Evolutionary conservation across 2,329 filamentous ascomycete species (phyloP), one percentile per base, ranked within the genome.

Genomic region (Hypoxylon sp.): DNA sequence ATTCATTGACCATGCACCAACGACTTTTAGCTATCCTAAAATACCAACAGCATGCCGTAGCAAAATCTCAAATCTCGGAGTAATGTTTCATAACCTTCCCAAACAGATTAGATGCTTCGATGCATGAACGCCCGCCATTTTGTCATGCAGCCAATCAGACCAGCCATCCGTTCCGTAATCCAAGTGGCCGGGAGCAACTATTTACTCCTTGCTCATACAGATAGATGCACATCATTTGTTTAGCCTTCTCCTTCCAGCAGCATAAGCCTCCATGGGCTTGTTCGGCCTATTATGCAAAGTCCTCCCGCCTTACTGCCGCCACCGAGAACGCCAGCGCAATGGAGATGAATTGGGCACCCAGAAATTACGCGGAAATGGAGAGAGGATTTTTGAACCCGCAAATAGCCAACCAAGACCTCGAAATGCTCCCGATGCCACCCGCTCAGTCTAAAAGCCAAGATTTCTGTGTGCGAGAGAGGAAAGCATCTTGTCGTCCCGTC

Each of bases 131-230:
- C 57, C 63, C 43, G 32, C 48, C 32, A 29, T 50, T 59, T 61
- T 65, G 32, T 41, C 63, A 57, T 61, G 61, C 58, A 56, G 45
- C 48, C 54, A 60, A 69, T 63, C 45, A 69, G 52, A 63, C 47
- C 52, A 47, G 41, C 52, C 54, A 11, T 53, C 51, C 32, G 56
- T 55, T 43, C 66, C 45, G 63, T 61, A 30, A 46, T 54, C 61
- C 61, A 60, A 53, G 53, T 60, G 48, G 50, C 39, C 61, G 47
- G 52, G 55, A 58, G 58, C 46, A 21, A 56, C 45, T 60, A 34
- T 30, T 59, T 47, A 39, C 65, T 56, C 61, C 7, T 27, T 41
- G 37, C 37, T 41, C 37, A 11, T n/a, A n/a, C n/a, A n/a, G n/a
- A n/a, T n/a, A n/a, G n/a, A n/a, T n/a, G 29, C 29, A 9, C 8